Evolutionary conservation across 345 rosid species (phyloP).

Genomic region (Aquilaria malaccensis): DNA sequence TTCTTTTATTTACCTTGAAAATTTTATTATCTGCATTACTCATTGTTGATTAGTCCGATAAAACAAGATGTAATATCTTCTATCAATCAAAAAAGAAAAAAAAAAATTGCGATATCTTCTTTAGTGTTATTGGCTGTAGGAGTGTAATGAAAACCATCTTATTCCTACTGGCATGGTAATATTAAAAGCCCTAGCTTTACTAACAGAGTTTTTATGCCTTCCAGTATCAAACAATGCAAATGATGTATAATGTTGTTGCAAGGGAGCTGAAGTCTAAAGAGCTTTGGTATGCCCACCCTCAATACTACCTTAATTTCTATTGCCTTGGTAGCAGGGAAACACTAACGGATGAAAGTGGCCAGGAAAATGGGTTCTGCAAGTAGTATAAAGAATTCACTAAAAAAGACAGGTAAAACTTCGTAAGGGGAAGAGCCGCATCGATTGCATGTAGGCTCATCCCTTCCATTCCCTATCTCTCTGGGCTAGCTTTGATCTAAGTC

Average conservation of each 20-base stretch:
- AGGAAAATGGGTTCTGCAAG: slow-evolving; percentile 11
- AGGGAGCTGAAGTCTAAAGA: slow-evolving; percentile 38
- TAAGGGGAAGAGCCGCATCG: too few species aligned
- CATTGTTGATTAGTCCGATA: background rate
- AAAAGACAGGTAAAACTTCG: too few species aligned
- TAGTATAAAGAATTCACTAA: too few species aligned
- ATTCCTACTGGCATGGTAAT: background rate
- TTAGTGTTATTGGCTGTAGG: background rate
- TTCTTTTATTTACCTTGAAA: slow-evolving; percentile 3
- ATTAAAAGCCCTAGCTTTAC: background rate
- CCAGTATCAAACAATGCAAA: slow-evolving; percentile 88
- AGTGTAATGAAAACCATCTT: too few species aligned
- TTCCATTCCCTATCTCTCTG: too few species aligned
- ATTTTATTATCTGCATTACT: background rate
- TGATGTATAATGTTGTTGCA: slow-evolving; percentile 66
- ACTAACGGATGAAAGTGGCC: slow-evolving; percentile 17
- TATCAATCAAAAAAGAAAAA: background rate
- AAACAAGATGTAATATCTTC: background rate
- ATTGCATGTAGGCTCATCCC: too few species aligned
- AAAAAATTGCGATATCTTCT: background rate
- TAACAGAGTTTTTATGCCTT: slow-evolving; percentile 11
- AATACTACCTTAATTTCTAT: slow-evolving; percentile 81
- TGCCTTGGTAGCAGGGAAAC: slow-evolving; percentile 74
- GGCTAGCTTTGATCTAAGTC: too few species aligned
- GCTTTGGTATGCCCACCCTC: slow-evolving; percentile 44